These are phyloP conservation scores for Yamadazyma atmosphaerica DNA, from an alignment of 1,139 yeast species.

Conservation along the genomic window DNA sequence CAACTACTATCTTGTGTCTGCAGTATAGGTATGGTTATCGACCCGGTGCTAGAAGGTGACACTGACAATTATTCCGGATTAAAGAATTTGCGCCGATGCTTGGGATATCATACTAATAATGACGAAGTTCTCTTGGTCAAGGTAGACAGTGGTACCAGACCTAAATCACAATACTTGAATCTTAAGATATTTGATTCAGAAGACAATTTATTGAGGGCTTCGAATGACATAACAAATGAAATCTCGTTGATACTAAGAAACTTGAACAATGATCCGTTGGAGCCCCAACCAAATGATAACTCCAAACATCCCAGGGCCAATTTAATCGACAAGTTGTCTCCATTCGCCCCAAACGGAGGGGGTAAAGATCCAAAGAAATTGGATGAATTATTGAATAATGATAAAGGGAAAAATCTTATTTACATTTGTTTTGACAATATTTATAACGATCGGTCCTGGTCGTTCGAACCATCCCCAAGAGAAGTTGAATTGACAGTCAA, in stretches of 20 bases:
- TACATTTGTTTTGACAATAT: conserved; percentile 47
- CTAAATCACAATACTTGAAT: conserved; percentile 37
- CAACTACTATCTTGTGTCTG: conserved; percentile 4
- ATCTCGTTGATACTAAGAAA: conserved; percentile 38
- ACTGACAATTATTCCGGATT: conserved; percentile 25
- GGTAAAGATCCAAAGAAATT: conserved; percentile 12
- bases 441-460: conserved; percentile 45
- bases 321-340: conserved; percentile 12
- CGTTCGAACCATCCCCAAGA: conserved; percentile 32
- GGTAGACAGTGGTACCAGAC: conserved; percentile 29
- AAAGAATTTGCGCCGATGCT: conserved; percentile 33
- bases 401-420: conserved; percentile 30
- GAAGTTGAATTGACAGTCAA: conserved; percentile 39
- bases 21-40: conserved; percentile 15
- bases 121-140: conserved; percentile 40
- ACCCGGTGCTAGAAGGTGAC: conserved; percentile 20
- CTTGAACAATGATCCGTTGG: conserved; percentile 26
- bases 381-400: conserved; percentile 21
- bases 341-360: conserved; percentile 5
- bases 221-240: conserved; percentile 30
- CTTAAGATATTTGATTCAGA: conserved; percentile 40
- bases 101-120: conserved; percentile 38
- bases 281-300: conserved; percentile 6
- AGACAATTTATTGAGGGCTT: conserved; percentile 33
- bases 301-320: conserved; percentile 9